A percentile compares a stretch with the other conserved stretches of the same genome.
Evolutionary conservation across 768 basidiomycete genomes (phyloP).

Genomic region (Sporobolomyces phaffii): DNA sequence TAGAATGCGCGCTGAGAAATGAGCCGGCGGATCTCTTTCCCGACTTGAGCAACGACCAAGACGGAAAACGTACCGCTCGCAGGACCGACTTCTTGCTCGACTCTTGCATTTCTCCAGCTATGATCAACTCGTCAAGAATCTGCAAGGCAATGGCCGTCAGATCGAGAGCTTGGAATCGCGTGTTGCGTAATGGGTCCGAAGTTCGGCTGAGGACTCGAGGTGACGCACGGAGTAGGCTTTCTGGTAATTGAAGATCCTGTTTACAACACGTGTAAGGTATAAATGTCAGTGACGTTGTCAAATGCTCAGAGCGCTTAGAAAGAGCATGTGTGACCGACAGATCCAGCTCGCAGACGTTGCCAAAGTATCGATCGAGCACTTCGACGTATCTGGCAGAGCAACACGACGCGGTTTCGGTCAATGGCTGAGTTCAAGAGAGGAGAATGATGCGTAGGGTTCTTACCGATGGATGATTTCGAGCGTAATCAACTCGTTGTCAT

Average conservation of each 20-base stretch:
- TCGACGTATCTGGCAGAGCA: constrained; percentile 49
- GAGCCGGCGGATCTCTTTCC: constrained; percentile 48
- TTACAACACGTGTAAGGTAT: not conserved
- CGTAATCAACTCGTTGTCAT: constrained; percentile 85
- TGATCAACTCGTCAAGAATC: constrained; percentile 85
- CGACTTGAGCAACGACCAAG: constrained; percentile 46
- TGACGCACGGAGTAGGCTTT: constrained; percentile 72
- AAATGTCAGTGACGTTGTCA: not conserved
- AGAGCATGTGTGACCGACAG: constrained; percentile 55
- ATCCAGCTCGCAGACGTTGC: constrained; percentile 82
- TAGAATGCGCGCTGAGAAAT: not conserved
- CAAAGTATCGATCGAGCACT: constrained; percentile 75
- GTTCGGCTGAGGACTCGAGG: no score
- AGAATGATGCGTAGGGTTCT: no score
- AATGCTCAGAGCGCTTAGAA: not conserved
- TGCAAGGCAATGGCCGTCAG: no score
- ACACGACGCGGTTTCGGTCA: not conserved
- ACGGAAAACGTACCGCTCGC: constrained; percentile 47
- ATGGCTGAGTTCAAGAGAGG: not conserved
- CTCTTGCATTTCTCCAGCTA: constrained; percentile 90
- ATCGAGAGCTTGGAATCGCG: no score
- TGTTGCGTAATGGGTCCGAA: no score
- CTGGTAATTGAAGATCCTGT: constrained; percentile 94
- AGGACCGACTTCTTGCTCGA: constrained; percentile 66
- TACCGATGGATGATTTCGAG: constrained; percentile 91